Conservation (phyloP, 2,329 filamentous ascomycete genomes). For the Cladosporium sp. region DNA sequence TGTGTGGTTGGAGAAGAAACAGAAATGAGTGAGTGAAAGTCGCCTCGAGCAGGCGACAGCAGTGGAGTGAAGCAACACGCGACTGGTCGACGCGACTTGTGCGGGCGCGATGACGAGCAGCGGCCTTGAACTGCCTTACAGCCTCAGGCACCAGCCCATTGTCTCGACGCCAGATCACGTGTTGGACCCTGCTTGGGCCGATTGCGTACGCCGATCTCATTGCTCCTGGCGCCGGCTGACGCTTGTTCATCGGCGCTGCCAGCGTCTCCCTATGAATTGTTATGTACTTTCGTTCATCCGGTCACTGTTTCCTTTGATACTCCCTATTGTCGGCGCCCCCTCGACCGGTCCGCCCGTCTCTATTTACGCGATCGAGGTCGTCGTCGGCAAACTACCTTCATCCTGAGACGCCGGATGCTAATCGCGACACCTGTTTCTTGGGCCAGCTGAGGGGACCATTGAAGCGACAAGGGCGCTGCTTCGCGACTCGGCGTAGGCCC, state of each 20-base stretch:
- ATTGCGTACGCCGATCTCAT: not conserved
- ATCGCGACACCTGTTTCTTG: not conserved
- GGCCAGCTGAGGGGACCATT: too few relatives aligned
- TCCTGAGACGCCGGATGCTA: not conserved
- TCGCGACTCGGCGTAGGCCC: not conserved
- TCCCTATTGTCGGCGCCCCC: not conserved
- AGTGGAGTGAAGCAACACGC: not conserved
- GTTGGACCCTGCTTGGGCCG: not conserved
- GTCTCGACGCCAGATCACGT: not conserved
- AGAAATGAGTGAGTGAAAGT: too few relatives aligned
- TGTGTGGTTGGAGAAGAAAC: too few relatives aligned
- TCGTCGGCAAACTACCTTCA: not conserved
- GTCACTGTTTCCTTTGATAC: not conserved
- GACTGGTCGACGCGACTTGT: not conserved
- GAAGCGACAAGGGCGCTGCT: too few relatives aligned
- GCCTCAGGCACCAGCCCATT: not conserved
- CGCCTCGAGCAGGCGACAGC: not conserved
- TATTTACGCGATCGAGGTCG: not conserved
- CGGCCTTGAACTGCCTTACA: not conserved
- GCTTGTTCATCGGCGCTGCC: not conserved
- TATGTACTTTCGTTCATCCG: not conserved
- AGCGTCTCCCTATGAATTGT: not conserved
- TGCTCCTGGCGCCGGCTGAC: slow-evolving; percentile 6
- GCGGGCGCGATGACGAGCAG: not conserved
- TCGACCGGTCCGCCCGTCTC: not conserved